phyloP scores from a whole-genome alignment of 2,329 filamentous ascomycete genomes.

The Xylaria sp. region DNA sequence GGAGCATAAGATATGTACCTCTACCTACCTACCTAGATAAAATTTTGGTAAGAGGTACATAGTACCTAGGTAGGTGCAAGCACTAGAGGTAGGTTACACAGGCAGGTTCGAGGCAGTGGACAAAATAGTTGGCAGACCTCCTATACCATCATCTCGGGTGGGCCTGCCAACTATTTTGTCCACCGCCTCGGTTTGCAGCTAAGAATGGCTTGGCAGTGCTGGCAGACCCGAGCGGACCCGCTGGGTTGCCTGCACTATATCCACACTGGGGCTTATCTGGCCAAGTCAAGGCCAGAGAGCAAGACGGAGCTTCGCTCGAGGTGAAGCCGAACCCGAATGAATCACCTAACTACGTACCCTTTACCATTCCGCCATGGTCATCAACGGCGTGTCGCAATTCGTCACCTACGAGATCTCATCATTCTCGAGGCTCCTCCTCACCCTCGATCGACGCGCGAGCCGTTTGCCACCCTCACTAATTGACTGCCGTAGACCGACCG shows the following conservation, averaged over 20 bases:
- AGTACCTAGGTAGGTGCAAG: no score
- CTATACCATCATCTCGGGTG: no score
- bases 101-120: no score
- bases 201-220: conserved; percentile 6
- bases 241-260: conserved; percentile 15
- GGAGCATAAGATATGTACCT: no score
- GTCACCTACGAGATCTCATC: conserved; percentile 1
- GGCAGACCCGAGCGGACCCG: background rate
- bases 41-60: no score
- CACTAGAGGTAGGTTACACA: no score
- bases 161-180: no score
- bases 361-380: conserved; percentile 3
- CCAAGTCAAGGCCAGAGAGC: conserved; percentile 24
- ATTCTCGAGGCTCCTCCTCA: background rate
- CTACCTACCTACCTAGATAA: no score
- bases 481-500: background rate
- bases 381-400: conserved; percentile 14
- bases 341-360: background rate
- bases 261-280: conserved; percentile 29
- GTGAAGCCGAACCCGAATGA: background rate
- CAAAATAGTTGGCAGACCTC: no score
- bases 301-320: conserved; percentile 9
- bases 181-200: background rate
- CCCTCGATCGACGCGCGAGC: conserved; percentile 2
- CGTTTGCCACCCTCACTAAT: background rate